phyloP scores from a whole-genome alignment of 495 filamentous ascomycete species.

The Daldinia bambusicola region DNA sequence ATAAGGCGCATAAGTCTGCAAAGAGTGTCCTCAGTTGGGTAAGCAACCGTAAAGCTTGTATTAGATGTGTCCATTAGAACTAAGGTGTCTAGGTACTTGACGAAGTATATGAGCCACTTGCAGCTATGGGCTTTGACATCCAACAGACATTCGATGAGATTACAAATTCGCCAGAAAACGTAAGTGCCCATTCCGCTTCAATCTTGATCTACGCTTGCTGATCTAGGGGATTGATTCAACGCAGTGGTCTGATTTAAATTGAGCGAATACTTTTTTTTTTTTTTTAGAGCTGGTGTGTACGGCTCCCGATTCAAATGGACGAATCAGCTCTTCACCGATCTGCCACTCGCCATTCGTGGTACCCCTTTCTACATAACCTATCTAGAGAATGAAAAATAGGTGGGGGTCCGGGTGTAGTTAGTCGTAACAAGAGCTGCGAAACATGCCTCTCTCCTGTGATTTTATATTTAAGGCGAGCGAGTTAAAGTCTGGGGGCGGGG shows the following conservation, averaged over 20 bases:
- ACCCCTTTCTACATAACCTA: conserved; percentile 23
- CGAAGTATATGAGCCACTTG: conserved; percentile 74
- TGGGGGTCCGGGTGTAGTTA: conserved; percentile 17
- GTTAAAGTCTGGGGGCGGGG: conserved; percentile 27
- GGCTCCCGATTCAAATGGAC: conserved; percentile 22
- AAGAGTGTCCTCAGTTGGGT: conserved; percentile 81
- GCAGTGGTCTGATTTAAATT: conserved; percentile 55
- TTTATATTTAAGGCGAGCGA: conserved; percentile 35
- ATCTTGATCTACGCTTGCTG: conserved; percentile 28
- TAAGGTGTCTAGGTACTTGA: conserved; percentile 69
- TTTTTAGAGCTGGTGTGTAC: conserved; percentile 4
- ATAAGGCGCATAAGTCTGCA: conserved; percentile 76
- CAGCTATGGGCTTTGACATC: conserved; percentile 79
- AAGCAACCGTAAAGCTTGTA: conserved; percentile 46
- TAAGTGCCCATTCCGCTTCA: conserved; percentile 44
- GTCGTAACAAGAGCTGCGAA: conserved; percentile 16
- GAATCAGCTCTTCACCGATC: conserved; percentile 31
- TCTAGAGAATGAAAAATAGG: conserved; percentile 15
- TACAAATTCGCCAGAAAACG: conserved; percentile 75
- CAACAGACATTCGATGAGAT: conserved; percentile 84
- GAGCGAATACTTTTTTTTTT: conserved; percentile 23
- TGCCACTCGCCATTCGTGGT: conserved; percentile 5
- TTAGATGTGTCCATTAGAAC: conserved; percentile 17
- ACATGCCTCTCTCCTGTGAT: conserved; percentile 29
- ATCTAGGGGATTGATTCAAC: conserved; percentile 12